Percentiles rank a stretch among this genome's conserved stretches.
Conservation (phyloP, 768 basidiomycete species). For the Podaxis sp. region DNA sequence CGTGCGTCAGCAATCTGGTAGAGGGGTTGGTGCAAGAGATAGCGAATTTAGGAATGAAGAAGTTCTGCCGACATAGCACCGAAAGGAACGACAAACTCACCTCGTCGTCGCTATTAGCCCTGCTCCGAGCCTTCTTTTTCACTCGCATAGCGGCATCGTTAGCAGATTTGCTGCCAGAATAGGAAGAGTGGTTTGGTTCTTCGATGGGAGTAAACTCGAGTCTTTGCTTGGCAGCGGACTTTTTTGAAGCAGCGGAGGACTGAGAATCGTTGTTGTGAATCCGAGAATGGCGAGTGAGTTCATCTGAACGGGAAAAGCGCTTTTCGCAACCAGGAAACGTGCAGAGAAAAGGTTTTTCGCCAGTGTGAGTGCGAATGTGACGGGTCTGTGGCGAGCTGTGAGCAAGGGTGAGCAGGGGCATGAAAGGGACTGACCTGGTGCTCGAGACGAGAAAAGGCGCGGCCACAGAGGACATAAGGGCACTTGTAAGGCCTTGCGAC, state of each 20-base stretch:
- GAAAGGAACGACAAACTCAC: constrained; percentile 41
- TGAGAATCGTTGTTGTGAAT: constrained; percentile 77
- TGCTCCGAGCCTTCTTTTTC: constrained; percentile 79
- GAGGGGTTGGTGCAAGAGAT: constrained; percentile 4
- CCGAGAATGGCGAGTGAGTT: constrained; percentile 92
- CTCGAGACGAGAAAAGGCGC: constrained; percentile 95
- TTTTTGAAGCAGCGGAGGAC: constrained; percentile 19
- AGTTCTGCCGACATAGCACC: constrained; percentile 6
- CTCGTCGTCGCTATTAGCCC: constrained; percentile 83
- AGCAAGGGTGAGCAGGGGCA: constrained; percentile 7
- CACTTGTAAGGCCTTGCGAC: constrained; percentile 89
- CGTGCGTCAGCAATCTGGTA: background rate
- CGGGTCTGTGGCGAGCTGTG: constrained; percentile 66
- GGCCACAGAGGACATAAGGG: constrained; percentile 84
- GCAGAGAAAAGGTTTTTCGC: constrained; percentile 96
- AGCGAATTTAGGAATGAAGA: constrained; percentile 15
- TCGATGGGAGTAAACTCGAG: constrained; percentile 23
- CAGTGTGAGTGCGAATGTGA: constrained; percentile 97
- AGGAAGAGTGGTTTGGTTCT: constrained; percentile 3
- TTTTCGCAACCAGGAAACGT: constrained; percentile 95
- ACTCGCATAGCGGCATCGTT: constrained; percentile 33
- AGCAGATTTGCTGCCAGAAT: background rate
- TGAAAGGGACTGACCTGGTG: constrained; percentile 67
- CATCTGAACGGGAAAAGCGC: constrained; percentile 97
- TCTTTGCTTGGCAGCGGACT: constrained; percentile 20